A percentile compares a stretch with the other conserved stretches of the same genome.
phyloP scores from a whole-genome alignment of 805 yeast genomes.

The Wickerhamia fluorescens region DNA sequence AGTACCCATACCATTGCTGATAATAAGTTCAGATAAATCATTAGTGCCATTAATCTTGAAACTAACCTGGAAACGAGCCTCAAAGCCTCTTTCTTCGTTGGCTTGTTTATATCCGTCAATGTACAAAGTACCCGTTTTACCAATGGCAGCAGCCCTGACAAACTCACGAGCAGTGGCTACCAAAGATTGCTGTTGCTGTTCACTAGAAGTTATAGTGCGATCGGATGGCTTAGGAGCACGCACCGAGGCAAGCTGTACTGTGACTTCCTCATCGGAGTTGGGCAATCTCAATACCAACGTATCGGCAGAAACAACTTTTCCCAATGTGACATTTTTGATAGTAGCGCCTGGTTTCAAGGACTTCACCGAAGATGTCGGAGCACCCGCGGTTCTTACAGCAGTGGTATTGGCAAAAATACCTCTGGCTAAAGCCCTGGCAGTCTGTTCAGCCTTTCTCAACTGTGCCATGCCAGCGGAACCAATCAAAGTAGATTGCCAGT shows the following conservation, averaged over 20 bases:
- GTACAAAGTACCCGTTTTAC: conserved; percentile 52
- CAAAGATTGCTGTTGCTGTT: conserved; percentile 40
- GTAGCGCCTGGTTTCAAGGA: conserved; percentile 40
- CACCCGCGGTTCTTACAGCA: conserved; percentile 13
- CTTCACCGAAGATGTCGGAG: conserved; percentile 5
- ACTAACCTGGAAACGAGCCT: conserved; percentile 60
- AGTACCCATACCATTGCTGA: conserved; percentile 64
- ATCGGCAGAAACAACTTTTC: conserved; percentile 62
- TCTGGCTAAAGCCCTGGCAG: conserved; percentile 51
- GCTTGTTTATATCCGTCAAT: conserved; percentile 62
- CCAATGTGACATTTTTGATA: conserved; percentile 45
- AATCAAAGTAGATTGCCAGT: conserved; percentile 68
- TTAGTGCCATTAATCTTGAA: conserved; percentile 43
- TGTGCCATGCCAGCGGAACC: conserved; percentile 59
- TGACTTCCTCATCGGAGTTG: conserved; percentile 43
- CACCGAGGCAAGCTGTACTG: conserved; percentile 71
- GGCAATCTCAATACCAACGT: conserved; percentile 49
- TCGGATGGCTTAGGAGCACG: conserved; percentile 69
- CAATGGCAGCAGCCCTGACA: conserved; percentile 60
- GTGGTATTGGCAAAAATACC: conserved; percentile 49
- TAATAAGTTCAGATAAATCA: conserved; percentile 56
- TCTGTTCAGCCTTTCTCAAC: conserved; percentile 58
- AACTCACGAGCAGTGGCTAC: conserved; percentile 67
- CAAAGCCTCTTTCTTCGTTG: conserved; percentile 48
- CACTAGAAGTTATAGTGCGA: conserved; percentile 32